Evolutionary conservation across 1,284 basidiomycete genomes (phyloP).

Genomic region (Ustilago vetiveriae): DNA sequence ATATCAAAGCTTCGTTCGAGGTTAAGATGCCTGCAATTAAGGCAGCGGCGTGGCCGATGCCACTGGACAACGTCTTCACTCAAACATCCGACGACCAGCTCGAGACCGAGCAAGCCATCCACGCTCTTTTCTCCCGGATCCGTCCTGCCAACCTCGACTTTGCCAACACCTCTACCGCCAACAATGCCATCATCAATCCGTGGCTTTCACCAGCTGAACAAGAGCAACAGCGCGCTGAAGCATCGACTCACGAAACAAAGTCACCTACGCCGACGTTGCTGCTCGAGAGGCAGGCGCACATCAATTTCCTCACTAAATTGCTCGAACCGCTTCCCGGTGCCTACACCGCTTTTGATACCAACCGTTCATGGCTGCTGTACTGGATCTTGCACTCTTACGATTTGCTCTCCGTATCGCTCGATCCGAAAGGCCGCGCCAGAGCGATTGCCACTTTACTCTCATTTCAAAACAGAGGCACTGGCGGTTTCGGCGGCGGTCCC

Average conservation of each 20-base stretch:
- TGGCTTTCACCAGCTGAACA: slow-evolving; percentile 37
- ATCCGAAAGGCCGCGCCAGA: slow-evolving; percentile 40
- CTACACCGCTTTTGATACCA: slow-evolving; percentile 62
- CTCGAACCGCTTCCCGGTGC: slow-evolving; percentile 59
- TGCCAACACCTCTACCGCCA: slow-evolving; percentile 9
- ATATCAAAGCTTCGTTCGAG: neutral
- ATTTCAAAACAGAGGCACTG: slow-evolving; percentile 68
- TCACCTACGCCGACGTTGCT: slow-evolving; percentile 28
- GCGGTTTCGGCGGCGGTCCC: slow-evolving; percentile 91
- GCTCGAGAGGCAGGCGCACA: slow-evolving; percentile 55
- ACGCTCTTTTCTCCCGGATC: slow-evolving; percentile 42
- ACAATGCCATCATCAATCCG: slow-evolving; percentile 26
- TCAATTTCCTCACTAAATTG: slow-evolving; percentile 56
- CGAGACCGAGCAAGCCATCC: slow-evolving; percentile 55
- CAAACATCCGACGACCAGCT: slow-evolving; percentile 59
- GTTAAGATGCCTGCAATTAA: slow-evolving; percentile 36
- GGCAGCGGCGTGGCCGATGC: slow-evolving; percentile 45
- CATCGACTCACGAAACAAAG: slow-evolving; percentile 2
- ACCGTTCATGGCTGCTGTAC: slow-evolving; percentile 65
- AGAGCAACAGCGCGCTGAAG: slow-evolving; percentile 16
- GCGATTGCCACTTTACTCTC: slow-evolving; percentile 64
- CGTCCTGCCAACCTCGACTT: slow-evolving; percentile 28
- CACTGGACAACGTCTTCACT: slow-evolving; percentile 51
- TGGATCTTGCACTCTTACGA: slow-evolving; percentile 63
- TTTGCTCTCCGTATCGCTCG: slow-evolving; percentile 54